phyloP scores from a whole-genome alignment of 2,329 filamentous ascomycete species.

The Fusarium liriodendri region DNA sequence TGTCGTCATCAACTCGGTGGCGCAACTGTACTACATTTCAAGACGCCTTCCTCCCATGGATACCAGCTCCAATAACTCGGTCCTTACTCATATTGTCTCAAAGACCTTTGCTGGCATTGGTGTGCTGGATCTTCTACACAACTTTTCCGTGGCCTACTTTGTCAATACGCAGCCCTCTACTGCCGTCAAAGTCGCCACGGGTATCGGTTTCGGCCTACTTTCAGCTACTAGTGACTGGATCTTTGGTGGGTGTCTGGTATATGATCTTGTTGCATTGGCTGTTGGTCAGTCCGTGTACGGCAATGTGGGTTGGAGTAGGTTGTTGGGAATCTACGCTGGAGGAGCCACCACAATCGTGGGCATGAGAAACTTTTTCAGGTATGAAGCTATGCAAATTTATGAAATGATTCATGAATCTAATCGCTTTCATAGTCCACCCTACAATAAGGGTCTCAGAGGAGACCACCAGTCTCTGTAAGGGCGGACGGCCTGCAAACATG shows the following conservation, averaged over 20 bases:
- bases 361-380: neutral
- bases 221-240: neutral
- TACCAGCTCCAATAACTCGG: neutral
- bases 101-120: slow-evolving; percentile 16
- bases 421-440: neutral
- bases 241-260: neutral
- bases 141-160: slow-evolving; percentile 4
- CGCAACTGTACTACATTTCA: neutral
- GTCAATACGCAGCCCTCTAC: neutral
- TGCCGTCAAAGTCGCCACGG: neutral
- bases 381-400: neutral
- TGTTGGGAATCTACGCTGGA: neutral
- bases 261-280: neutral
- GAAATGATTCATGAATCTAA: neutral
- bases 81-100: slow-evolving; percentile 8
- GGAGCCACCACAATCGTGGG: neutral
- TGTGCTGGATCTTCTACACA: slow-evolving; percentile 8
- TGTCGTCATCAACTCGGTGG: slow-evolving; percentile 1
- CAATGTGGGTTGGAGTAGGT: neutral
- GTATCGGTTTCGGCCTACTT: neutral
- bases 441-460: neutral
- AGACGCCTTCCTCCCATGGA: slow-evolving; percentile 3
- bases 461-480: neutral
- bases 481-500: neutral
- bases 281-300: neutral